Conservation (phyloP, 1,284 basidiomycete species). For the Apiotrichum siamense region DNA sequence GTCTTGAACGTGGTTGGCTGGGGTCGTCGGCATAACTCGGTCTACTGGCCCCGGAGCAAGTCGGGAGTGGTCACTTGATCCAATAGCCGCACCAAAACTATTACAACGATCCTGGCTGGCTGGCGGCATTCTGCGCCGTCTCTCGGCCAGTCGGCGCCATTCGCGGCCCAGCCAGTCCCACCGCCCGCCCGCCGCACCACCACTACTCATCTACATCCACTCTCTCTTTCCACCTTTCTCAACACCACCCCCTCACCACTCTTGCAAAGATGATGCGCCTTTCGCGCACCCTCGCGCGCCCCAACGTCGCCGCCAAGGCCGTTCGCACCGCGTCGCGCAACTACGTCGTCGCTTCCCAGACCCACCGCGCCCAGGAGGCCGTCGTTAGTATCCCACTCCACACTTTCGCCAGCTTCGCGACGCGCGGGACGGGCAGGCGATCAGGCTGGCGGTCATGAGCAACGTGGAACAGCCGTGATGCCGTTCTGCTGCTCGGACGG, state of each 20-base stretch:
- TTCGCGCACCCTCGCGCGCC: constrained; percentile 21
- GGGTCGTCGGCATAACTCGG: neutral
- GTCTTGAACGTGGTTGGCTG: neutral
- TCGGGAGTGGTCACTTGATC: neutral
- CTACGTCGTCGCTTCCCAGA: constrained; percentile 41
- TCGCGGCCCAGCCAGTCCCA: neutral
- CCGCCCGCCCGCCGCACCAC: neutral
- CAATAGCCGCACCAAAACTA: neutral
- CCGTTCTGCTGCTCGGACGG: too few relatives aligned
- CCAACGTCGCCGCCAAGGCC: constrained; percentile 11
- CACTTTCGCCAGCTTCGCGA: neutral
- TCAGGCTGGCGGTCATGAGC: too few relatives aligned
- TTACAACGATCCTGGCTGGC: neutral
- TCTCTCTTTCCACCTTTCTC: constrained; percentile 10
- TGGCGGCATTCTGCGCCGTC: too few relatives aligned
- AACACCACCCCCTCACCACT: constrained; percentile 10
- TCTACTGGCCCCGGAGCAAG: neutral
- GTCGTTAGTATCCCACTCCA: constrained; percentile 26
- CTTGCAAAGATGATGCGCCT: constrained; percentile 26
- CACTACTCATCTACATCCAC: constrained; percentile 11
- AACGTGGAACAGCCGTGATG: too few relatives aligned
- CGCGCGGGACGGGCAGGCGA: too few relatives aligned
- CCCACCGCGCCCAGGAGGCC: constrained; percentile 42
- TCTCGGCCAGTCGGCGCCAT: neutral
- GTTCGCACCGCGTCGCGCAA: constrained; percentile 19